Evolutionary conservation across 2,329 filamentous ascomycete species (phyloP).

Genomic region (Xylogone sp.): DNA sequence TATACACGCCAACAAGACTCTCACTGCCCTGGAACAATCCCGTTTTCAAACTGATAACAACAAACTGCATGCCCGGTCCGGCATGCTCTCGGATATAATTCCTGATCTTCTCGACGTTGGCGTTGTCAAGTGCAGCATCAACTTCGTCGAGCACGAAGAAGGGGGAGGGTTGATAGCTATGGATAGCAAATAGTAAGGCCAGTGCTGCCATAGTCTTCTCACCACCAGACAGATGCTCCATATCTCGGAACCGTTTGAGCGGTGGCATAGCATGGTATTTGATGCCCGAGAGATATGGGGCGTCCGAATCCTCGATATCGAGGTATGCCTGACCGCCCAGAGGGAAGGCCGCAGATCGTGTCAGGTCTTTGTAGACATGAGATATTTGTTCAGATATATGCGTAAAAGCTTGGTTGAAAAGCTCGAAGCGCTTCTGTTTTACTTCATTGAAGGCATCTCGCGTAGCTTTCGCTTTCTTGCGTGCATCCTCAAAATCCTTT

Average conservation of each 20-base stretch:
- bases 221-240: constrained; percentile 95
- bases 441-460: constrained; percentile 81
- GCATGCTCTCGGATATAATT: constrained; percentile 95
- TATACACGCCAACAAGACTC: constrained; percentile 90
- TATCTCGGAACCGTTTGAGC: constrained; percentile 95
- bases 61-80: constrained; percentile 97
- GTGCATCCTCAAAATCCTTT: constrained; percentile 83
- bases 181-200: constrained; percentile 93
- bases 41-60: constrained; percentile 94
- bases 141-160: constrained; percentile 99
- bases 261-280: constrained; percentile 99
- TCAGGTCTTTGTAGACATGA: constrained; percentile 92
- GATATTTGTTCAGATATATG: constrained; percentile 96
- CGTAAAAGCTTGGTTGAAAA: constrained; percentile 92
- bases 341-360: constrained; percentile 83
- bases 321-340: constrained; percentile 88
- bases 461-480: constrained; percentile 66
- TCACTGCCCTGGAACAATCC: constrained; percentile 96
- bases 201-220: constrained; percentile 99
- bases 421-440: constrained; percentile 77
- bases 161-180: constrained; percentile 90
- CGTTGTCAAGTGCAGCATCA: constrained; percentile 95
- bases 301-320: constrained; percentile 89
- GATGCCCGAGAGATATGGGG: constrained; percentile 91
- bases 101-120: constrained; percentile 93